Evolutionary conservation across 495 filamentous ascomycete genomes (phyloP), one percentile per base, ranked within the genome.

Genomic region (Penicillium chermesinum): DNA sequence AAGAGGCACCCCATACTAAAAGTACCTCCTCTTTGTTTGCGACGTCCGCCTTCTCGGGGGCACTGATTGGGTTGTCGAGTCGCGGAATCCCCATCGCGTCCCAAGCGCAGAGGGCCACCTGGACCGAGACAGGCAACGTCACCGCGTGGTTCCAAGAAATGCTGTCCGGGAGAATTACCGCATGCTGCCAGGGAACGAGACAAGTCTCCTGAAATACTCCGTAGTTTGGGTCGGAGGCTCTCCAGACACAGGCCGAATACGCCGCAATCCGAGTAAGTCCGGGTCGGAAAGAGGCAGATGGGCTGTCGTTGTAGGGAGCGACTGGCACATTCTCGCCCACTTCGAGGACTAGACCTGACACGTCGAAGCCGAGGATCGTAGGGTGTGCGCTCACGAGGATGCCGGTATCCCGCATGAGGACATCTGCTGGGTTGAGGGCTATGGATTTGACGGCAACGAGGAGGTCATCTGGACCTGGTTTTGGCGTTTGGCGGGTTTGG

Each of bases 401-500:
- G 49, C 71, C 72, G 16, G 55, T 50, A 16, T 69, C 60, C 18
- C 65, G 72, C 58, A 67, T 65, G 30, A 46, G 15, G 37, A 14
- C 50, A 55, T 78, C 75, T 50, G 72, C 52, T 1, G 72, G 74
- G 54, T 79, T 81, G 39, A 80, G 56, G 18, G 74, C 74, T 18
- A 79, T 44, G 15, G 75, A 65, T 46, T 76, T 71, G 48, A 74
- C 67, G 7, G 53, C 61, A 48, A 79, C 63, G 27, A 79, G 71
- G 52, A 80, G 61, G 30, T 79, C 73, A 27, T 55, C 57, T 18
- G 73, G 70, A 2, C 73, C 76, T 46, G 73, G 45, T 14, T 65
- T 70, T 3, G 70, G 73, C 0, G 70, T 75, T 9, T 53, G 54
- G 12, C 68, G 66, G 12, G 57, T 17, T 44, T 62, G 53, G 38